Evolutionary conservation across 495 filamentous ascomycete genomes (phyloP), one percentile per base, ranked within the genome.

Genomic region (Poronia punctata): DNA sequence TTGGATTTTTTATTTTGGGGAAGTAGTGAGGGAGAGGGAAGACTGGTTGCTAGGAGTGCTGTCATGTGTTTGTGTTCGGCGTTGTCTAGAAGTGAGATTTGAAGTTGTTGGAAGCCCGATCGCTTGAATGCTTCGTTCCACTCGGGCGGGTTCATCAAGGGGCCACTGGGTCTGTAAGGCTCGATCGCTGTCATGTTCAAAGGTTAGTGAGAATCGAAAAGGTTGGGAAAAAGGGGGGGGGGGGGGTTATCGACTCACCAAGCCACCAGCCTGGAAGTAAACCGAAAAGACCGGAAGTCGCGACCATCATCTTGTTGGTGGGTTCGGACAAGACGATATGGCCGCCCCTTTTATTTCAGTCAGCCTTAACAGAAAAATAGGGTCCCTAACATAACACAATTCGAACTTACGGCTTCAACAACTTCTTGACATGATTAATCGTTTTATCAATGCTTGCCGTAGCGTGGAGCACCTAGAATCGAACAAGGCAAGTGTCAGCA

Each of bases 401-500:
- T n/a, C 7, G 24, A 14, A 17, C 39, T 42, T 33, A 42, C 32
- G 40, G 40, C 27, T 43, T 49, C 6, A 67, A 47, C 6, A 61
- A 38, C 12, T 35, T 47, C 0, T 53, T 48, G 0, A 65, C 37
- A 37, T 68, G 60, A 6, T 3, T 6, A 0, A 74, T 28, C 5
- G 67, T 59, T 0, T 48, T 7, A 0, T 38, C n/a, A 0, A 72
- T 40, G 11, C 18, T 46, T 8, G 52, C 40, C 0, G 68, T 72
- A 0, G 68, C 65, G 35, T 72, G 67, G 0, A 74, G 27, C 14
- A 70, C 66, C 30, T 49, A 27, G n/a, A 7, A n/a, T 27, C n/a
- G n/a, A n/a, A n/a, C n/a, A n/a, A n/a, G n/a, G n/a, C n/a, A n/a
- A n/a, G n/a, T n/a, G n/a, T n/a, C n/a, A n/a, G n/a, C n/a, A n/a